Conservation (phyloP, 768 basidiomycete genomes). For the Sistotremastrum niveocremeum region DNA sequence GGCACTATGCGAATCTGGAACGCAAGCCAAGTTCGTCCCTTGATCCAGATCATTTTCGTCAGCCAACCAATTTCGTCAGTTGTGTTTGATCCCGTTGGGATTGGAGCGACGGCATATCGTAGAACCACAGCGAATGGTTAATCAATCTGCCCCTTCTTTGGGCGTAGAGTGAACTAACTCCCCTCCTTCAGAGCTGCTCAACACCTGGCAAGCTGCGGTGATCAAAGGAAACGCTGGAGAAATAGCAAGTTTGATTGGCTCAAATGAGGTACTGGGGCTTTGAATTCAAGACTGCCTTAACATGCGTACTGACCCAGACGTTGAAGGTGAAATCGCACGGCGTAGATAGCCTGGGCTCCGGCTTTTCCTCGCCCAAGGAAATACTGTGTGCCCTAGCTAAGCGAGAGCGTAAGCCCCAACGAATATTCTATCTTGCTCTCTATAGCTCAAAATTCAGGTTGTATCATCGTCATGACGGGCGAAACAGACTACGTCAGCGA, state of each 20-base stretch:
- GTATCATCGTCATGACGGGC: conserved; percentile 73
- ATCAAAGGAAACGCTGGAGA: conserved; percentile 94
- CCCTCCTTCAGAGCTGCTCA: conserved; percentile 42
- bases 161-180: conserved; percentile 1
- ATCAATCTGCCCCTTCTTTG: conserved; percentile 7
- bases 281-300: neutral
- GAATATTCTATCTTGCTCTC: neutral
- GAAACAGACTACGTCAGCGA: conserved; percentile 74
- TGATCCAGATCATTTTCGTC: too few relatives aligned
- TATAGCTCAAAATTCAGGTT: conserved; percentile 33
- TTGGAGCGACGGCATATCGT: conserved; percentile 70
- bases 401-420: conserved; percentile 47
- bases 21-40: conserved; percentile 34
- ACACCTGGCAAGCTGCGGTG: conserved; percentile 72
- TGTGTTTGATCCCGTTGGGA: conserved; percentile 85
- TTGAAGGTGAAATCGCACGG: conserved; percentile 59
- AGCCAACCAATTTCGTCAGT: conserved; percentile 16
- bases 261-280: conserved; percentile 42
- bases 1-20: conserved; percentile 51
- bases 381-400: conserved; percentile 60
- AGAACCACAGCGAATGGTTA: conserved; percentile 45
- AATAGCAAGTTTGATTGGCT: conserved; percentile 66
- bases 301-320: neutral
- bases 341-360: conserved; percentile 72
- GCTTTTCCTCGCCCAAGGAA: conserved; percentile 58